Conservation (phyloP, 1,284 basidiomycete genomes). For the Coriolopsis trogii region DNA sequence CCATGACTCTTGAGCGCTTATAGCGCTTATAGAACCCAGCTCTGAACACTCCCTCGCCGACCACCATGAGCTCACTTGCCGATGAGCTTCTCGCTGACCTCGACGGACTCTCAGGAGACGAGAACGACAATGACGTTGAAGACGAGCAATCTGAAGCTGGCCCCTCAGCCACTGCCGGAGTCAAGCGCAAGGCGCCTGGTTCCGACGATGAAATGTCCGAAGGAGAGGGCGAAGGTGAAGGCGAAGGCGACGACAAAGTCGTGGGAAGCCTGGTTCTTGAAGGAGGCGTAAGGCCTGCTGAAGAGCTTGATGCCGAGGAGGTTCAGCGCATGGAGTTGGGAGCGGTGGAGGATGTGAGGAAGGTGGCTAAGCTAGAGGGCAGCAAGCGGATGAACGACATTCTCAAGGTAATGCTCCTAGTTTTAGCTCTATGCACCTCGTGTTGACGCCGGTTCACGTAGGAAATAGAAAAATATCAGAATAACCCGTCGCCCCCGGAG, state of each 20-base stretch:
- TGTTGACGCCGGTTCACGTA: constrained; percentile 37
- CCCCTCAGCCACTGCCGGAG: constrained; percentile 36
- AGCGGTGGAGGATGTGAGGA: constrained; percentile 80
- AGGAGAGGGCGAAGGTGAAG: constrained; percentile 45
- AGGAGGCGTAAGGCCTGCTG: constrained; percentile 90
- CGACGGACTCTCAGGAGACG: constrained; percentile 72
- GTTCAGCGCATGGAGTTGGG: constrained; percentile 92
- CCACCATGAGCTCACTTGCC: constrained; percentile 72
- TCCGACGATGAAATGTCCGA: constrained; percentile 57
- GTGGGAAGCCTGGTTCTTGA: constrained; percentile 76
- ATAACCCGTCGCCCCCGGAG: constrained; percentile 76
- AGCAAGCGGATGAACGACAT: constrained; percentile 87
- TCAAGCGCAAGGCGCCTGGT: constrained; percentile 64
- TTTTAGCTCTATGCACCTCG: too few species aligned
- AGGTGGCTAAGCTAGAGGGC: constrained; percentile 87
- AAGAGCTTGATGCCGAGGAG: constrained; percentile 91
- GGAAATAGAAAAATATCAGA: constrained; percentile 89
- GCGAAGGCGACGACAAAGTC: constrained; percentile 43
- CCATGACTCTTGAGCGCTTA: not conserved
- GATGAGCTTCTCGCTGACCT: constrained; percentile 90
- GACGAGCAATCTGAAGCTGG: constrained; percentile 34
- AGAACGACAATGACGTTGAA: constrained; percentile 55
- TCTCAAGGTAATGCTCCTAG: constrained; percentile 58
- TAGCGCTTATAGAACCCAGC: not conserved
- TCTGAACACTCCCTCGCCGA: not conserved